Percentiles rank a stretch among this genome's conserved stretches.
These are phyloP conservation scores for Dactylis glomerata DNA, from an alignment of 176 grass and related monocot genomes.

Conservation along the genomic window DNA sequence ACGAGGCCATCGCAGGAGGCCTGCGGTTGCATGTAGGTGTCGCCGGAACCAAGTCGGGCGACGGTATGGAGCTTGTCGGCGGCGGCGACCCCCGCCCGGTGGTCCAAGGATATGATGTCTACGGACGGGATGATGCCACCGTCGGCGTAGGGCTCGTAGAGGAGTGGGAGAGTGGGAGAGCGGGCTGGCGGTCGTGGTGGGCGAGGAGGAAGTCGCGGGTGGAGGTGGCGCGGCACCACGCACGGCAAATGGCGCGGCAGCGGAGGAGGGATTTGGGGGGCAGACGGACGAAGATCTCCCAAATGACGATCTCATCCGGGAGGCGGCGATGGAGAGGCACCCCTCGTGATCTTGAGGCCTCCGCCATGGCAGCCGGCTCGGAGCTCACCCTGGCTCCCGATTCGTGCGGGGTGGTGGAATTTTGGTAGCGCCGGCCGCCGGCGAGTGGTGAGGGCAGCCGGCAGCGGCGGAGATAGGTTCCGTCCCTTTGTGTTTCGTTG, in stretches of 20 bases:
- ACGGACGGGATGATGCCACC: not conserved
- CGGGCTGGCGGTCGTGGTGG: not conserved
- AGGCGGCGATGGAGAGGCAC: not conserved
- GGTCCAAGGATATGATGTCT: not conserved
- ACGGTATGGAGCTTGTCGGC: not conserved
- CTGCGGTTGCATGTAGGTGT: not conserved
- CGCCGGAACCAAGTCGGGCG: not conserved
- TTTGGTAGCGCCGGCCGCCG: no score
- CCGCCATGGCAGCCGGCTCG: not conserved
- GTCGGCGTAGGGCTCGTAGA: not conserved
- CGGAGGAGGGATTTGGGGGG: not conserved
- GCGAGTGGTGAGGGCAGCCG: no score
- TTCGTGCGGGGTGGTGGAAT: no score
- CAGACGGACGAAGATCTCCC: not conserved
- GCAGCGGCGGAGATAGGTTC: no score
- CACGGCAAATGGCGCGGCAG: not conserved
- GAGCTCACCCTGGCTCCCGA: not conserved
- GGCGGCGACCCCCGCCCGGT: not conserved
- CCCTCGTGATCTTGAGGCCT: not conserved
- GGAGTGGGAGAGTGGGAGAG: not conserved
- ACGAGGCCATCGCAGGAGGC: not conserved
- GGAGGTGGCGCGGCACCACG: not conserved
- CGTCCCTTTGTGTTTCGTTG: no score
- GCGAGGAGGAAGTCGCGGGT: not conserved
- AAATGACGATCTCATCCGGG: not conserved